phyloP scores from a whole-genome alignment of 2,329 filamentous ascomycete genomes.

The Cordyceps javanica region DNA sequence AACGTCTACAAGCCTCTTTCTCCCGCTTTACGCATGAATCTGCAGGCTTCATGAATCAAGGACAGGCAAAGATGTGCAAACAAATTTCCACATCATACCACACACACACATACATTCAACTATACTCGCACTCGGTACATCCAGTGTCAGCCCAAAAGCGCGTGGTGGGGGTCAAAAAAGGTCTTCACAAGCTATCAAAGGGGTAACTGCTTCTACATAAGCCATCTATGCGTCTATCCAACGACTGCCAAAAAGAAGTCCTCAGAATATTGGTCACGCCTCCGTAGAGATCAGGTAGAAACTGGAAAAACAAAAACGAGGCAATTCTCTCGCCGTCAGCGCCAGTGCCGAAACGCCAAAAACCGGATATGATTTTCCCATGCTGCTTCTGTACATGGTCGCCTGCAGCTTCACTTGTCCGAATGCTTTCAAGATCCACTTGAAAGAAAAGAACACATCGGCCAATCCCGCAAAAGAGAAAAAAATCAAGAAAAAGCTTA shows the following conservation, averaged over 20 bases:
- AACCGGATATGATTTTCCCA: not conserved
- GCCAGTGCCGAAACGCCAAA: not conserved
- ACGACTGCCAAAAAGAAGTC: not conserved
- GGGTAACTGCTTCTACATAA: not conserved
- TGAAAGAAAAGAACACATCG: not conserved
- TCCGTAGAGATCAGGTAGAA: not conserved
- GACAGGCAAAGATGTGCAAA: not conserved
- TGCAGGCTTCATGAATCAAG: not conserved
- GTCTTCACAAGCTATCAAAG: not conserved
- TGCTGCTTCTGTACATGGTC: not conserved
- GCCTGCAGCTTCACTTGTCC: not conserved
- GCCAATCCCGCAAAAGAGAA: not conserved
- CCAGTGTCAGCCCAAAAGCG: not conserved
- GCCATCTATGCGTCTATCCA: not conserved
- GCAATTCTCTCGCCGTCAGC: not conserved
- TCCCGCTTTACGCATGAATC: not conserved
- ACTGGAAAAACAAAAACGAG: not conserved
- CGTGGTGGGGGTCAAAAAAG: not conserved
- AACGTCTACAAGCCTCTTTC: not conserved
- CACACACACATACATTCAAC: not conserved
- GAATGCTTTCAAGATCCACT: not conserved
- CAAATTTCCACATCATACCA: not conserved
- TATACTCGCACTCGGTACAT: too few relatives aligned
- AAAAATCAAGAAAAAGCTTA: too few relatives aligned
- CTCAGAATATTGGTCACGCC: not conserved